Conservation (phyloP, 495 filamentous ascomycete genomes). For the Aeminium ludgeri region DNA sequence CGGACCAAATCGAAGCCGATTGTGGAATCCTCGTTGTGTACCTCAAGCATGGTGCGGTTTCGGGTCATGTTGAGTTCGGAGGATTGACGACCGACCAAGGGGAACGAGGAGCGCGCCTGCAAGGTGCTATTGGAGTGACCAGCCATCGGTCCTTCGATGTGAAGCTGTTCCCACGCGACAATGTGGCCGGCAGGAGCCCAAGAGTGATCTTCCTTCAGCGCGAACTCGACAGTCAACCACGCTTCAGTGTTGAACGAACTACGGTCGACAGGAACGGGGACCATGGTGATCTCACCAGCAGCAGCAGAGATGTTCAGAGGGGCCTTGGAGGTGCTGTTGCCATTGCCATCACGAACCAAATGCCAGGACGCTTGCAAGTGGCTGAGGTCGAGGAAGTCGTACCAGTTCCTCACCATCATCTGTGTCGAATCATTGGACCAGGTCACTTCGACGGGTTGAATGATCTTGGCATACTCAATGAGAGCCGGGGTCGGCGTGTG, state of each 20-base stretch:
- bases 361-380: neutral
- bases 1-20: neutral
- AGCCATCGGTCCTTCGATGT: neutral
- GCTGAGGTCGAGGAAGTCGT: neutral
- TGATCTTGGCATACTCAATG: constrained; percentile 42
- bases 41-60: neutral
- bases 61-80: neutral
- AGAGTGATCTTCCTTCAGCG: neutral
- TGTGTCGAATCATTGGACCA: neutral
- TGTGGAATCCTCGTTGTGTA: neutral
- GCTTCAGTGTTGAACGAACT: neutral
- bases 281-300: neutral
- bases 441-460: constrained; percentile 34
- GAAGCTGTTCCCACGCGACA: neutral
- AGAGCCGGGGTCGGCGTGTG: constrained; percentile 44
- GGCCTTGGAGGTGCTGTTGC: neutral
- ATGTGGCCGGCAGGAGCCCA: constrained; percentile 1
- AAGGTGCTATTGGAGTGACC: neutral
- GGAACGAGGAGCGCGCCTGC: neutral
- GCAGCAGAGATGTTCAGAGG: neutral
- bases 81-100: neutral
- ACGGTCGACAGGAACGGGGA: neutral
- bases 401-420: constrained; percentile 4
- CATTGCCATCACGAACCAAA: neutral
- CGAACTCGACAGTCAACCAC: neutral